A percentile compares a stretch with the other conserved stretches of the same genome.
These are phyloP conservation scores for Pichia insulana DNA, from an alignment of 805 yeast genomes.

Conservation along the genomic window DNA sequence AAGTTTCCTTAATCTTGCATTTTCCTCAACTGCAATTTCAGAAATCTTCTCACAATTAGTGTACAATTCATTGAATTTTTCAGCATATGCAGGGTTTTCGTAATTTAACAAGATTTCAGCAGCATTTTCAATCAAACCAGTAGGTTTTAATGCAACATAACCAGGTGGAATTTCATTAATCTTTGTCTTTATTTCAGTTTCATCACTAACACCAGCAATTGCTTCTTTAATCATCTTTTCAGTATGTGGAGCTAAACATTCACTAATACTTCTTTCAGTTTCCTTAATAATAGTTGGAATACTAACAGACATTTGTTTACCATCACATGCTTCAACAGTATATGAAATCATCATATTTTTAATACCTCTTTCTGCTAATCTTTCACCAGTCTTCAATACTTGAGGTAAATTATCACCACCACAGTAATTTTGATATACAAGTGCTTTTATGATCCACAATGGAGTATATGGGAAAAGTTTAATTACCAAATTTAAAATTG, in stretches of 20 bases:
- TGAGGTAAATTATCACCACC: conserved; percentile 79
- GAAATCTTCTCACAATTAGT: conserved; percentile 59
- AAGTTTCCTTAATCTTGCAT: conserved; percentile 36
- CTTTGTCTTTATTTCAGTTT: background rate
- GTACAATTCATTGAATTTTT: conserved; percentile 49
- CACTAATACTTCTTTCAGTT: conserved; percentile 57
- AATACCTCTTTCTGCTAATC: conserved; percentile 64
- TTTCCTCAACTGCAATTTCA: conserved; percentile 44
- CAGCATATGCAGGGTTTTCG: conserved; percentile 40
- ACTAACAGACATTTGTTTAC: conserved; percentile 41
- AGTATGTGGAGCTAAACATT: conserved; percentile 68
- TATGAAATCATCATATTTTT: conserved; percentile 92
- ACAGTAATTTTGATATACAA: conserved; percentile 78
- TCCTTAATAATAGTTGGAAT: conserved; percentile 52
- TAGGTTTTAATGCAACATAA: conserved; percentile 87
- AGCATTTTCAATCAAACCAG: conserved; percentile 77
- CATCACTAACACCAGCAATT: conserved; percentile 23
- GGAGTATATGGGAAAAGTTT: conserved; percentile 71
- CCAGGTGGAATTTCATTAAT: conserved; percentile 78
- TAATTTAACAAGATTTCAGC: conserved; percentile 61
- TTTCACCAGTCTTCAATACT: conserved; percentile 61
- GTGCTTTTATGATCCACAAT: conserved; percentile 52
- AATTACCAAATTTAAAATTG: conserved; percentile 52
- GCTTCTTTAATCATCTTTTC: conserved; percentile 41
- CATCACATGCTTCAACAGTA: conserved; percentile 89